Base-by-base conservation (phyloP, 495 filamentous ascomycete species). In the Daldinia decipiens region DNA sequence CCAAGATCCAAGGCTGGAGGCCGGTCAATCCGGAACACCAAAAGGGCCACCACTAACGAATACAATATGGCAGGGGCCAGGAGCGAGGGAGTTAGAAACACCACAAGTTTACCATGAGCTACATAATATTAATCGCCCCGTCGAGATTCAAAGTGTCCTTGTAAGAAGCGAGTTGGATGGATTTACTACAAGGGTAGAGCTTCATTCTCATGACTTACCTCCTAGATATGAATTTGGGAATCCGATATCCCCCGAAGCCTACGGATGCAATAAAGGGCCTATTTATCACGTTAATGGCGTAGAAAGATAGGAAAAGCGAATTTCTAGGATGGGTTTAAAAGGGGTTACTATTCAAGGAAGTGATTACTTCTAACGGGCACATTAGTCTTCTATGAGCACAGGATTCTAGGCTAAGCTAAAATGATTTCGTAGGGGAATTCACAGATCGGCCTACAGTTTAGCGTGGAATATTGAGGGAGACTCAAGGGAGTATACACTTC, bases 11-110 rank as follows among this genome's bases (percentile, higher is more conserved):
- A 43, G 62, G 12, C 57, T 59, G 7, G 53, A 55, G 1, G 31
- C 15, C 9, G 50, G 31, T 21, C 1, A 5, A 12, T 5, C 47
- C 1, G 53, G 21, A 11, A 17, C 21, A 19, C 34, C 53, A 29
- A 64, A 68, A 9, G 29, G 8, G 9, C 39, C 59, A 12, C 52
- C 38, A 11, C 59, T 55, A 5, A 39, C 24, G 31, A 57, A 43
- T n/a, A 26, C 56, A 9, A 72, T 68, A 61, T 68, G 64, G 60
- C 70, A 68, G 29, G 65, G 65, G 11, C 70, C 70, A 3, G 70
- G 65, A 1, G 47, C 13, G 24, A 55, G 70, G 19, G 70, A 68
- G 13, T 19, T 68, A 15, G 65, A 61, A 17, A 38, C 56, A 9
- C 70, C 64, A 12, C 38, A 51, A 5, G 60, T 65, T 27, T 68